phyloP scores from a whole-genome alignment of 139 green algal species.

The Closterium sp. region DNA sequence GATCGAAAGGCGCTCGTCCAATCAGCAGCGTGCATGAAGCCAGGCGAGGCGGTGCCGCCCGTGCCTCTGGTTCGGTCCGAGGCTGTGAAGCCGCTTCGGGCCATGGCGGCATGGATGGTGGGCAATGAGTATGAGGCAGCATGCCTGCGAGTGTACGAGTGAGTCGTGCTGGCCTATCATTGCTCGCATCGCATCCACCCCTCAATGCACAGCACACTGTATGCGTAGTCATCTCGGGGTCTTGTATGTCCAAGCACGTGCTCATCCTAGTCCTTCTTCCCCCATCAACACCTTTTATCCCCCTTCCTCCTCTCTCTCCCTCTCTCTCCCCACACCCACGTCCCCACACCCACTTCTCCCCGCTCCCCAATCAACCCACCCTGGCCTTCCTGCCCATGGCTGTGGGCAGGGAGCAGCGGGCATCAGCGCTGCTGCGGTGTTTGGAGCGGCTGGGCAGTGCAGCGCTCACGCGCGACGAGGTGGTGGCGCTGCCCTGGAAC shows the following conservation, averaged over 20 bases:
- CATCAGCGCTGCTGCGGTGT: background rate
- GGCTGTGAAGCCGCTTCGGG: background rate
- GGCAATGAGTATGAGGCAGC: background rate
- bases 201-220: no score
- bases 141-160: background rate
- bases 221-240: no score
- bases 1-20: background rate
- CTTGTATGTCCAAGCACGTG: no score
- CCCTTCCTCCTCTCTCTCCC: background rate
- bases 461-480: background rate
- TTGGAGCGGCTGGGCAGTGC: background rate
- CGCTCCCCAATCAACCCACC: background rate
- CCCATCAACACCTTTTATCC: background rate
- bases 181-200: background rate
- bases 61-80: background rate
- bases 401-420: background rate
- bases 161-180: background rate
- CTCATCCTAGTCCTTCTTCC: background rate
- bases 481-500: background rate
- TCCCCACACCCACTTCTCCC: background rate
- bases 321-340: background rate
- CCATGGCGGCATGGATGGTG: background rate
- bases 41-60: background rate
- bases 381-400: background rate
- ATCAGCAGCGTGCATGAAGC: background rate